Conservation (phyloP, 2,329 filamentous ascomycete genomes). For the Madurella mycetomatis region DNA sequence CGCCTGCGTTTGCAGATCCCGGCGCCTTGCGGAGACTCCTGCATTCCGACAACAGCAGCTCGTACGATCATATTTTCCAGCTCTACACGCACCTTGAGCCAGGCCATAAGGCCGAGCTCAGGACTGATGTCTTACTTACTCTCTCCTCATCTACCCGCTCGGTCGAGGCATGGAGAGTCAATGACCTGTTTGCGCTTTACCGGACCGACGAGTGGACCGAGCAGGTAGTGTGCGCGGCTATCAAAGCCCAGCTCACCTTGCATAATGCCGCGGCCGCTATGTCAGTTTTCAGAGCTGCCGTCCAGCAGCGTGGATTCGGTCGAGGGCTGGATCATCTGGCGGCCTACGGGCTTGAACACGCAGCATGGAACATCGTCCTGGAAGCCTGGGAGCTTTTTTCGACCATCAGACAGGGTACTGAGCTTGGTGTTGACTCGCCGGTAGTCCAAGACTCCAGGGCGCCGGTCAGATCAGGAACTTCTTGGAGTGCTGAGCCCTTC, state of each 20-base stretch:
- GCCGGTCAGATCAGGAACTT: background rate
- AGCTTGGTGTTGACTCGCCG: background rate
- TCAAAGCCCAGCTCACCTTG: constrained; percentile 40
- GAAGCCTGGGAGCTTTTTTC: constrained; percentile 36
- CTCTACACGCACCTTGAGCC: constrained; percentile 38
- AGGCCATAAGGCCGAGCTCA: constrained; percentile 28
- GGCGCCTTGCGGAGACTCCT: constrained; percentile 11
- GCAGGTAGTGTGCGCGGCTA: constrained; percentile 36
- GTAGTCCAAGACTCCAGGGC: background rate
- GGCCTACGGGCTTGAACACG: constrained; percentile 35
- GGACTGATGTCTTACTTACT: constrained; percentile 36
- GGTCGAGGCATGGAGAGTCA: constrained; percentile 43
- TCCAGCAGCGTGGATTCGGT: constrained; percentile 32
- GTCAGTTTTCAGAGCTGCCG: constrained; percentile 36
- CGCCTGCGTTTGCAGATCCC: background rate
- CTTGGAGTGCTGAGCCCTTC: background rate
- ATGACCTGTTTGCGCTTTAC: constrained; percentile 41
- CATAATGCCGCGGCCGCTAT: constrained; percentile 38
- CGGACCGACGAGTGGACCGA: constrained; percentile 37
- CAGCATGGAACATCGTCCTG: constrained; percentile 35
- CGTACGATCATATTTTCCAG: constrained; percentile 41
- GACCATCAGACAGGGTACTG: background rate
- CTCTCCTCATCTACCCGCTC: constrained; percentile 41
- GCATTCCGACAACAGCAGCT: constrained; percentile 1
- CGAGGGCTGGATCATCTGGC: constrained; percentile 44